Evolutionary conservation across 257 asterid genomes (phyloP).

Genomic region (Penstemon eatonii): DNA sequence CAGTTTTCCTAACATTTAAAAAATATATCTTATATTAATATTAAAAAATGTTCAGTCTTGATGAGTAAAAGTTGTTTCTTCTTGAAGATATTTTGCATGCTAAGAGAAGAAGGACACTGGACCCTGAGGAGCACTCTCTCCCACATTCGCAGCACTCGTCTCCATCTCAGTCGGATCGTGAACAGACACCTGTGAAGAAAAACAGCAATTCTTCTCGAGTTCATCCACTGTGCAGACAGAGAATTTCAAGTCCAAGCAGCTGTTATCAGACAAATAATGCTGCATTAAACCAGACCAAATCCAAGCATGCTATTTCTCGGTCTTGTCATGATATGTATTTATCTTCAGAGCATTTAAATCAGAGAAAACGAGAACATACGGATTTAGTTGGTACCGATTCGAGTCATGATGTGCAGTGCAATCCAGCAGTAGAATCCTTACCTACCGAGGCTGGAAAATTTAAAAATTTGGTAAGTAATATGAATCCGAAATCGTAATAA

Average conservation of each 20-base stretch:
- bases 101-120: constrained; percentile 69
- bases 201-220: constrained; percentile 32
- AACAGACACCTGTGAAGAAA: constrained; percentile 38
- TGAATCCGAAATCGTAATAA: too few relatives aligned
- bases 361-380: constrained; percentile 28
- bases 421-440: constrained; percentile 33
- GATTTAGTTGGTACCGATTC: constrained; percentile 30
- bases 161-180: constrained; percentile 72
- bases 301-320: constrained; percentile 29
- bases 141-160: constrained; percentile 68
- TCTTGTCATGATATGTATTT: constrained; percentile 27
- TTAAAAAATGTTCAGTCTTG: neutral
- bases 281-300: constrained; percentile 25
- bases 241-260: constrained; percentile 28
- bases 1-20: neutral
- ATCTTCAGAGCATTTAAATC: constrained; percentile 42
- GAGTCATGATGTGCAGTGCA: constrained; percentile 30
- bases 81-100: constrained; percentile 61
- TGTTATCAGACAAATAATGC: constrained; percentile 30
- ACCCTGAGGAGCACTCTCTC: constrained; percentile 47
- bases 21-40: neutral
- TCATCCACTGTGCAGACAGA: constrained; percentile 49
- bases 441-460: constrained; percentile 42
- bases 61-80: constrained; percentile 9
- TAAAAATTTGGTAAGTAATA: constrained; percentile 46